Base-by-base conservation (phyloP, 2,329 filamentous ascomycete genomes). In the Aspergillus eucalypticola region DNA sequence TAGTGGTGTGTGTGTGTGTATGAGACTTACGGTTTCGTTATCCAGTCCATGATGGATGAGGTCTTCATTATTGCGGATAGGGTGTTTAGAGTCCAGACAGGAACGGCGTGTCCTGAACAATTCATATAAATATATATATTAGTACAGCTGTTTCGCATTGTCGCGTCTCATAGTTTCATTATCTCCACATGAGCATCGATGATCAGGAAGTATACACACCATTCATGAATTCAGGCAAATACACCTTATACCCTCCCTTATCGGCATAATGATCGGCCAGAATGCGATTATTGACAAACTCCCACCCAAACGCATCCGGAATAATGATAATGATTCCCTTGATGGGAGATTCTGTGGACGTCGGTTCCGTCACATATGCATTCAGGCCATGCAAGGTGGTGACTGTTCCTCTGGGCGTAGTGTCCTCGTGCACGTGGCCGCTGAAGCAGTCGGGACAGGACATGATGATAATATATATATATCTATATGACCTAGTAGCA, bases 171-270 rank as follows among this genome's bases (percentile, higher is more conserved):
- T 41, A 5, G 29, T 54, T n/a, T 2, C 3, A n/a, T n/a, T 6
- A 19, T 21, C 19, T 35, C 19, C 38, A 8, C 25, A 27, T 27
- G 27, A 35, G 23, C 46, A 11, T 6, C 41, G 3, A 54, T 2
- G 27, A 38, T 23, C 4, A 17, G 29, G 29, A 1, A 17, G 29
- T 35, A 13, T 2, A 32, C 59, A 29, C 62, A 79, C 80, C 81
- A 60, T 77, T 72, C 78, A 86, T 86, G 56, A 87, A 84, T 58
- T 87, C 84, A 0, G 84, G 84, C n/a, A 83, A 64, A 61, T 83
- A 83, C 38, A 86, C 83, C 8, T 71, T 74, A 66, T 79, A 85
- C 13, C 74, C 73, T 4, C 79, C 79, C 66, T 81, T 81, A 60
- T 77, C 75, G n/a, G 83, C 83, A 64, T 84, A 85, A 44, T 73